A percentile compares a stretch with the other conserved stretches of the same genome.
Evolutionary conservation across 352 stramenopile genomes (phyloP).

Genomic region (Blastocystis sp.): DNA sequence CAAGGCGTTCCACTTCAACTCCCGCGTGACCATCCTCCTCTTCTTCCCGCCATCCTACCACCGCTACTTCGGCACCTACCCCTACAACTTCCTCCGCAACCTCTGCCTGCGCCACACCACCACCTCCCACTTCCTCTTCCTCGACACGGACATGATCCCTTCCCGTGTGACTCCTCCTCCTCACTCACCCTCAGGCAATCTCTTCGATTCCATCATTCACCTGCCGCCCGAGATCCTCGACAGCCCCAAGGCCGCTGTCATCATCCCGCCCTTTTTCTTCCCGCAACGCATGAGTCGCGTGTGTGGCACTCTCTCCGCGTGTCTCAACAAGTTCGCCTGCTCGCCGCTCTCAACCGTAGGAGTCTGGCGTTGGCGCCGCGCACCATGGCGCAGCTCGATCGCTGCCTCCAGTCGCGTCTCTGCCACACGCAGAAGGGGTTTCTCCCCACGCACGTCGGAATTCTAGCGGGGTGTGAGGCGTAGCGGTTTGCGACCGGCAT

Average conservation of each 20-base stretch:
- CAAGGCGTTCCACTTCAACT: no score
- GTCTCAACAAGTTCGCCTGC: neutral
- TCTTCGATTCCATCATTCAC: no score
- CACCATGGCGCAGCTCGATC: neutral
- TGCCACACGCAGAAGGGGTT: neutral
- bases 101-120: neutral
- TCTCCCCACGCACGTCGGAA: neutral
- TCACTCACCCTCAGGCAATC: neutral
- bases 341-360: neutral
- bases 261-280: neutral
- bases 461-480: neutral
- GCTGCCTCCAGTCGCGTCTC: neutral
- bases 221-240: no score
- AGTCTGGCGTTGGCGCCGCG: neutral
- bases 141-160: constrained; percentile 2
- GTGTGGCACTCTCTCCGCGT: neutral
- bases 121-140: neutral
- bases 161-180: neutral
- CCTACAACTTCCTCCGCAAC: neutral
- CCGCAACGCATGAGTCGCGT: neutral
- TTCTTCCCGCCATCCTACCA: no score
- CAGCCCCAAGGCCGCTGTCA: neutral
- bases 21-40: no score
- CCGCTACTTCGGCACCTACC: no score
- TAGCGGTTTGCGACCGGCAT: neutral